Conservation (phyloP, 1,284 basidiomycete genomes). For the Marasmius sp. region DNA sequence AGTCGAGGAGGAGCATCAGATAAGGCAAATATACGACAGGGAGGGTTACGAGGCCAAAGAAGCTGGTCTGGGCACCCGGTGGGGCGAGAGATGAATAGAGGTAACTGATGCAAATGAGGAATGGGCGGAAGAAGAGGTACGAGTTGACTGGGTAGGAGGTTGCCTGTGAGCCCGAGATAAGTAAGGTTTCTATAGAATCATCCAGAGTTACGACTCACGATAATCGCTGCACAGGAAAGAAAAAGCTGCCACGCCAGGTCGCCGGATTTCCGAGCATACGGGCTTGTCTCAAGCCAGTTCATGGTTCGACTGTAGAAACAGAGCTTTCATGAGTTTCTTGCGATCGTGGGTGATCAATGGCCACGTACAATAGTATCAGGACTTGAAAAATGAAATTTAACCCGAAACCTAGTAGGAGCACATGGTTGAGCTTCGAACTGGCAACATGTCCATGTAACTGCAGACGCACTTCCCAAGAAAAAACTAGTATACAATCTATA, state of each 20-base stretch:
- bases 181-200: neutral
- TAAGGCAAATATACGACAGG: neutral
- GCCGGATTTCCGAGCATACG: constrained; percentile 58
- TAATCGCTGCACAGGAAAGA: constrained; percentile 51
- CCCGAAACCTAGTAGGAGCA: constrained; percentile 47
- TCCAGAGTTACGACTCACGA: constrained; percentile 44
- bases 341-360: neutral
- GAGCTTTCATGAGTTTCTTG: neutral
- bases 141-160: neutral
- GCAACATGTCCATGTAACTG: neutral
- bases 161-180: neutral
- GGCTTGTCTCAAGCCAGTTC: constrained; percentile 60
- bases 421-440: neutral
- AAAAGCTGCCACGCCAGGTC: constrained; percentile 76
- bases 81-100: neutral
- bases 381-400: constrained; percentile 72
- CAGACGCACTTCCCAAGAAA: constrained; percentile 67
- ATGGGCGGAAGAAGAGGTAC: neutral
- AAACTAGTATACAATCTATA: constrained; percentile 80
- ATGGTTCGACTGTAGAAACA: constrained; percentile 52
- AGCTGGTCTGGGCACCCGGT: neutral
- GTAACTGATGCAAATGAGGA: neutral
- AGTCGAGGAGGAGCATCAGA: neutral
- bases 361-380: constrained; percentile 71
- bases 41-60: neutral